Base-by-base conservation (phyloP, 164 flowering plant species). In the Kingdonia uniflora region DNA sequence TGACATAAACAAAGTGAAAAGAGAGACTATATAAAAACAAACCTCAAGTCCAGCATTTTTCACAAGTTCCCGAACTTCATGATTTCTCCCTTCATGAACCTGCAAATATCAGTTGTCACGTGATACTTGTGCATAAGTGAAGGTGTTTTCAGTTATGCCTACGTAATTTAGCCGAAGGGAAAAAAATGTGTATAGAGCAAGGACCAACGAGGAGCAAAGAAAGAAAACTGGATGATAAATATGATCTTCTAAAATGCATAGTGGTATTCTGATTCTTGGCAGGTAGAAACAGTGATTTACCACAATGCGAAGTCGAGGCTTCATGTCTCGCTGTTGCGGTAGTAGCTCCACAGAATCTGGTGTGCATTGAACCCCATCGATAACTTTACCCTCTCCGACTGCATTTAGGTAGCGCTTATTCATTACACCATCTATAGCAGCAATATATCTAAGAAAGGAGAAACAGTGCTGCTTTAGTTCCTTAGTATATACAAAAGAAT, bases 1-100 rank as follows among this genome's bases (percentile, higher is more conserved):
- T 48, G 51, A 48, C 14, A 16, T 12, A 47, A 47, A 47, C 0
- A 49, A 49, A 49, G 11, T 7, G 21, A 14, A 13, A 48, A 48
- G 16, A 22, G 16, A 29, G 8, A 29, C 35, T 14, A 23, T n/a
- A n/a, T n/a, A n/a, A n/a, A n/a, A n/a, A n/a, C 62, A 56, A 51
- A 92, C 99, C 91, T 75, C 58, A 58, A 94, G 86, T 54, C 95
- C 99, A 62, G 97, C 97, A 75, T 72, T 77, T 78, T 94, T 94
- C 50, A 94, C 95, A 47, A 94, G 80, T 66, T 94, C 99, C 44
- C 96, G 76, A 51, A 89, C 99, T 80, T 94, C 99, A 75, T 89
- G 99, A 54, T 89, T 89, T 70, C 97, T 72, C 50, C 99, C 99
- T 71, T 94, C 97, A 69, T 89, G 91, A 65, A 94, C 97, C 99